Evolutionary conservation across 2,329 filamentous ascomycete species (phyloP), one percentile per base, ranked within the genome.

Genomic region (Fusarium verticillioides): DNA sequence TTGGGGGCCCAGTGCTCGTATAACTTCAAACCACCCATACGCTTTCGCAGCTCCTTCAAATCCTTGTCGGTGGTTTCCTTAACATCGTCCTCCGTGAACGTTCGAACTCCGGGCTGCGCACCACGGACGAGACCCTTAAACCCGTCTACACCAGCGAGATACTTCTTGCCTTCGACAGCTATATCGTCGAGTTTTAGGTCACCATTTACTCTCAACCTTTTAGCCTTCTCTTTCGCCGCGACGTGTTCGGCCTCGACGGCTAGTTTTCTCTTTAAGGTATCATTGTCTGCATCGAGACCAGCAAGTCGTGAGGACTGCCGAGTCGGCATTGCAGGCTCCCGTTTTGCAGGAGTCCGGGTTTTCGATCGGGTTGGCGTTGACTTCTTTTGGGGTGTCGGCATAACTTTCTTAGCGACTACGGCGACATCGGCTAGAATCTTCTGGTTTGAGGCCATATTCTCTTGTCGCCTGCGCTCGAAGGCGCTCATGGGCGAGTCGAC

Each of bases 361-460:
- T 72, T 78, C 50, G 59, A 78, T 54, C 83, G 81, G 9, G 79
- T 36, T 0, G 86, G 74, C 1, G 83, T 82, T 16, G 85, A 75
- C 54, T 85, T 77, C 59, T 85, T 75, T 9, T 69, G 49, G 75
- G 87, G 83, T 62, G 89, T 89, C 16, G 91, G 93, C 21, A 93
- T 85, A n/a, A 91, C 87, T 56, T 89, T 91, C 28, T 92, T 92
- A 0, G 94, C 91, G 2, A 92, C 88, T 5, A 90, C 89, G 4
- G 93, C 92, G 2, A 97, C 88, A 67, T 95, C 92, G 67, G 93
- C 93, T 1, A 98, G 83, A 0, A 97, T 80, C 0, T 92, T 94
- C 81, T 96, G 92, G 76, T 97, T 96, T 60, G 93, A 91, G 0
- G 92, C 94, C 44, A 97, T 97, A 75, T 97, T 97, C 69, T 95